Conservation (phyloP, 257 asterid genomes). For the Ehretia macrophylla region DNA sequence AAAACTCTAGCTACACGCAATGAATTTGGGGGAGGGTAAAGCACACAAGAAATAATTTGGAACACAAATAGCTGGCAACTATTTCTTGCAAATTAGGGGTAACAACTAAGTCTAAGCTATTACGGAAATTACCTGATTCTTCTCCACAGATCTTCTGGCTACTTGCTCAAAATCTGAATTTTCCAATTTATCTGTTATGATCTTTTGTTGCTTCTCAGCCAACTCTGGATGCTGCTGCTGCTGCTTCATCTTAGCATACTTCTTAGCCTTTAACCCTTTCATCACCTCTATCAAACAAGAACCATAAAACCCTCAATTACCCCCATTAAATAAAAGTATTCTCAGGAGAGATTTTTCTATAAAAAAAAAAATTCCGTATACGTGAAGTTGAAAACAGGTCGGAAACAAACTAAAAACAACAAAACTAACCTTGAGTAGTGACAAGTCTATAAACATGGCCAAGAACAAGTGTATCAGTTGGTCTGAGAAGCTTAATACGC, state of each 20-base stretch:
- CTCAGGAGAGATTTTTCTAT: background rate
- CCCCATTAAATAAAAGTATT: background rate
- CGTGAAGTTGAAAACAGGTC: background rate
- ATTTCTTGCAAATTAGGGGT: too few species aligned
- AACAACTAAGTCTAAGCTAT: background rate
- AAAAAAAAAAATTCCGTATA: too few species aligned
- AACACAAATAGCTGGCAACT: too few species aligned
- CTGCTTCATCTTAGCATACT: conserved; percentile 61
- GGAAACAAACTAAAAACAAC: background rate
- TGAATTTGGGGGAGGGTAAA: too few species aligned
- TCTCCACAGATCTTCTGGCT: conserved; percentile 33
- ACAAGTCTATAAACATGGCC: conserved; percentile 87
- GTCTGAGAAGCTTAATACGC: conserved; percentile 73
- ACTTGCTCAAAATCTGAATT: conserved; percentile 42
- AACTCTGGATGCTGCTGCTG: conserved; percentile 15
- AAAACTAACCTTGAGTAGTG: conserved; percentile 59
- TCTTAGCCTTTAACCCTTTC: conserved; percentile 81
- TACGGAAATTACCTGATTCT: conserved; percentile 25
- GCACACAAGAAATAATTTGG: too few species aligned
- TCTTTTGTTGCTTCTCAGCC: conserved; percentile 29
- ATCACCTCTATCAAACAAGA: conserved; percentile 34
- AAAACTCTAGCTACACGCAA: too few species aligned
- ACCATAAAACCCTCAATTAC: background rate
- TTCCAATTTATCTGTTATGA: conserved; percentile 22
- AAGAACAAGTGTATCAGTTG: conserved; percentile 67